phyloP scores from a whole-genome alignment of 1,284 basidiomycete genomes.

The Puccinia triticina region DNA sequence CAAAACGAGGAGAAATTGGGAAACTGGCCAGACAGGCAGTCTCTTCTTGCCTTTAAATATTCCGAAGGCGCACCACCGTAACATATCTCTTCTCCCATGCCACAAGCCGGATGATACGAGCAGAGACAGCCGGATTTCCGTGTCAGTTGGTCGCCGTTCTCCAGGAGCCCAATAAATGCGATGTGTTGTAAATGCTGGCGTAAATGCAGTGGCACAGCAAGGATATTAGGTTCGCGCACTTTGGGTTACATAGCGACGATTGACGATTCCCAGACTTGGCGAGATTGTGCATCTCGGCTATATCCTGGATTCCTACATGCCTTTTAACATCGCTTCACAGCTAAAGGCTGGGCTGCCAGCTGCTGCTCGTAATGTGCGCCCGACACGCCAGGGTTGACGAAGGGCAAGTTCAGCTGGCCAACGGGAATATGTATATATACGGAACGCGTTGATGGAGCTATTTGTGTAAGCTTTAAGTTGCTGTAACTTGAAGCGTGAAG shows the following conservation, averaged over 20 bases:
- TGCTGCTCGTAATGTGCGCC: too few relatives aligned
- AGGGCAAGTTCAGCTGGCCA: neutral
- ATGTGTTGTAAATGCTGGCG: too few relatives aligned
- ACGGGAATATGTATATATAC: neutral
- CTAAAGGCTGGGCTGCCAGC: neutral
- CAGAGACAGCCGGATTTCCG: neutral
- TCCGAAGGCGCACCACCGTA: neutral
- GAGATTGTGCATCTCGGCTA: neutral
- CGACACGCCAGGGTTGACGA: neutral
- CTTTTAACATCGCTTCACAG: neutral
- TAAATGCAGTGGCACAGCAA: constrained; percentile 20
- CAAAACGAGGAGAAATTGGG: neutral
- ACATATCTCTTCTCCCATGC: neutral
- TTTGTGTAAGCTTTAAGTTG: too few relatives aligned
- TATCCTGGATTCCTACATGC: neutral
- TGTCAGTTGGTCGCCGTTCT: neutral
- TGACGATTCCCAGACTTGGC: neutral
- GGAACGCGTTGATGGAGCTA: neutral
- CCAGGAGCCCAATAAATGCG: neutral
- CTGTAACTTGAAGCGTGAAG: too few relatives aligned
- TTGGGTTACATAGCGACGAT: neutral
- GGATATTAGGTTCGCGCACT: neutral
- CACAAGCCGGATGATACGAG: neutral
- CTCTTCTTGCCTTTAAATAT: neutral
- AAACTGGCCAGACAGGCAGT: neutral